Evolutionary conservation across 2,329 filamentous ascomycete species (phyloP), one percentile per base, ranked within the genome.

Genomic region (Didymella lethalis): DNA sequence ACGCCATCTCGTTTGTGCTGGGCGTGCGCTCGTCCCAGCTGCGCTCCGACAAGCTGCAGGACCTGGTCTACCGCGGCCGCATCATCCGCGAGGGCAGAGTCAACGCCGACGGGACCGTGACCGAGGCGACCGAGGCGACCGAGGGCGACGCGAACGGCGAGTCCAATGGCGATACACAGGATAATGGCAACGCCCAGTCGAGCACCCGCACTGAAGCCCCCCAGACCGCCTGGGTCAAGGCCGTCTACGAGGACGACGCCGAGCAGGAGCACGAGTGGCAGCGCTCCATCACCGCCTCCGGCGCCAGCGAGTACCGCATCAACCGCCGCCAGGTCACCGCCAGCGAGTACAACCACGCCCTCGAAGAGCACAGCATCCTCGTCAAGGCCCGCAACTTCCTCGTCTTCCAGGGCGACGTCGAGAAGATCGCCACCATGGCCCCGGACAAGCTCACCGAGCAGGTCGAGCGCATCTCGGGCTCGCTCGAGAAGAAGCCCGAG

Each of bases 21-120:
- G 95, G 95, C 66, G 98, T 99, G 78, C 97, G 98, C 77, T 99
- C 95, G 3, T 96, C 94, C n/a, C 94, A 98, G 77, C 84, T 99
- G 54, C 92, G 95, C 71, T 99, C 96, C 3, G 88, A 92, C 34
- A 93, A 98, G 72, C 86, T 99, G 25, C 92, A 92, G 78, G 95
- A 99, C 75, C 86, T 99, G 34, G 92, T 99, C 54, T 99, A 99
- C 77, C 93, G 95, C 66, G 96, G 95, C 51, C 90, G 94, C 65
- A 93, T 98, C 12, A 84, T 99, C 70, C 92, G 93, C 72, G 94
- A 92, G 14, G 93, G 93, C 32, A 96, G 92, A 71, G 93, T 97
- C 74, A 95, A 96, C 71, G 92, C 92, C 57, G 92, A 96, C 74
- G 92, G 92, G 48, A 92, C 90, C n/a, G 90, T 88, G 8, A 85